These are phyloP conservation scores for Aspergillus intermedius DNA, from an alignment of 2,329 filamentous ascomycete genomes.

Conservation along the genomic window DNA sequence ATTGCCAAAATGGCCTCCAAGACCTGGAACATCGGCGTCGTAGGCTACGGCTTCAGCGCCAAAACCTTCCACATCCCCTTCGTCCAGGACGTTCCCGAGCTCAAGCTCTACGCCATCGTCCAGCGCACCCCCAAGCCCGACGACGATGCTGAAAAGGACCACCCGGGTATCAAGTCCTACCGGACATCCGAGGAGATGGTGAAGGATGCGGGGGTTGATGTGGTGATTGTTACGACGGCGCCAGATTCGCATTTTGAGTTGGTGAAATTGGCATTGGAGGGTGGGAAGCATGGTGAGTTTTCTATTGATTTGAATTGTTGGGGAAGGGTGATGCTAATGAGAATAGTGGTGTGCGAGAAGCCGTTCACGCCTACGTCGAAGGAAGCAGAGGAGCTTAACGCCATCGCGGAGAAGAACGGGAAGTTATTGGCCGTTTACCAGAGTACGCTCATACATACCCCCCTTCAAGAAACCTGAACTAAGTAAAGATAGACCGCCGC, in stretches of 20 bases:
- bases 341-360: constrained; percentile 66
- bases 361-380: constrained; percentile 68
- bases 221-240: constrained; percentile 65
- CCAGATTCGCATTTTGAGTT: constrained; percentile 65
- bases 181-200: constrained; percentile 57
- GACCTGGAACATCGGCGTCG: constrained; percentile 51
- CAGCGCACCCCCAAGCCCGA: constrained; percentile 61
- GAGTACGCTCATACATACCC: constrained; percentile 31
- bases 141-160: constrained; percentile 63
- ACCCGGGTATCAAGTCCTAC: constrained; percentile 60
- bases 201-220: constrained; percentile 58
- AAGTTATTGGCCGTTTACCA: constrained; percentile 63
- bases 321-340: not conserved
- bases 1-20: constrained; percentile 32
- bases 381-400: constrained; percentile 59
- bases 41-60: constrained; percentile 59
- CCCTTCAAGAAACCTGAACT: no score
- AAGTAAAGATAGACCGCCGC: constrained; percentile 48
- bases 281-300: constrained; percentile 57
- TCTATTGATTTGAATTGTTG: not conserved
- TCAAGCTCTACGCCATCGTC: constrained; percentile 67
- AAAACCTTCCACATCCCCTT: constrained; percentile 83
- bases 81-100: constrained; percentile 56
- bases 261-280: constrained; percentile 57
- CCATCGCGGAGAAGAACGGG: constrained; percentile 46